Percentiles rank a stretch among this genome's conserved stretches.
Evolutionary conservation across 2,329 filamentous ascomycete genomes (phyloP).

Genomic region (Fusarium sp.): DNA sequence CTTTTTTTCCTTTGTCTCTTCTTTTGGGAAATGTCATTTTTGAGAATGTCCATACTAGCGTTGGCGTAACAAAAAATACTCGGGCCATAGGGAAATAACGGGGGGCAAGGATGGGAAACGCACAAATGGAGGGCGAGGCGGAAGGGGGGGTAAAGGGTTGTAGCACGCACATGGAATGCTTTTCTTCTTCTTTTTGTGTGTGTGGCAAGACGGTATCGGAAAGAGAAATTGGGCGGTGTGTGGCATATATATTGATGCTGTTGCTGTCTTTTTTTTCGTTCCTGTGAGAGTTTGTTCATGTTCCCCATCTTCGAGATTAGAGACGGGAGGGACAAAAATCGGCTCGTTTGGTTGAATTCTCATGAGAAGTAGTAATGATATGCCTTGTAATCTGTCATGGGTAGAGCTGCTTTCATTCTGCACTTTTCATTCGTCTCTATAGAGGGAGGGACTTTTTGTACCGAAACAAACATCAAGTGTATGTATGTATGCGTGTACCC

Average conservation of each 20-base stretch:
- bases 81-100: slow-evolving; percentile 21
- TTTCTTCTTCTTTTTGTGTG: slow-evolving; percentile 4
- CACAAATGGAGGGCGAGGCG: slow-evolving; percentile 5
- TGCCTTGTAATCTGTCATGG: slow-evolving; percentile 20
- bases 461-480: neutral
- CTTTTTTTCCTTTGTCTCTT: slow-evolving; percentile 26
- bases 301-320: neutral
- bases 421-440: neutral
- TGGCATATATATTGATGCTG: slow-evolving; percentile 29
- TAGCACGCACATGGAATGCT: slow-evolving; percentile 27
- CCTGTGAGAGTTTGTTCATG: slow-evolving; percentile 8
- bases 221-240: neutral
- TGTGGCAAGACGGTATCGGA: slow-evolving; percentile 4
- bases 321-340: neutral
- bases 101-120: slow-evolving; percentile 5
- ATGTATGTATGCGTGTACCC: neutral
- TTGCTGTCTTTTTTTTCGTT: neutral
- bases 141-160: slow-evolving; percentile 1
- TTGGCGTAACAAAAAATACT: slow-evolving; percentile 45
- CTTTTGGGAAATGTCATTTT: slow-evolving; percentile 24
- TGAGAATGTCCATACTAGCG: slow-evolving; percentile 45
- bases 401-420: neutral
- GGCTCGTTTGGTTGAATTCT: slow-evolving; percentile 18
- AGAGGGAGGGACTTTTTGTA: neutral
- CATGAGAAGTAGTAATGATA: slow-evolving; percentile 39